phyloP scores from a whole-genome alignment of 2,329 filamentous ascomycete species.

The Thermomyces lanuginosus region DNA sequence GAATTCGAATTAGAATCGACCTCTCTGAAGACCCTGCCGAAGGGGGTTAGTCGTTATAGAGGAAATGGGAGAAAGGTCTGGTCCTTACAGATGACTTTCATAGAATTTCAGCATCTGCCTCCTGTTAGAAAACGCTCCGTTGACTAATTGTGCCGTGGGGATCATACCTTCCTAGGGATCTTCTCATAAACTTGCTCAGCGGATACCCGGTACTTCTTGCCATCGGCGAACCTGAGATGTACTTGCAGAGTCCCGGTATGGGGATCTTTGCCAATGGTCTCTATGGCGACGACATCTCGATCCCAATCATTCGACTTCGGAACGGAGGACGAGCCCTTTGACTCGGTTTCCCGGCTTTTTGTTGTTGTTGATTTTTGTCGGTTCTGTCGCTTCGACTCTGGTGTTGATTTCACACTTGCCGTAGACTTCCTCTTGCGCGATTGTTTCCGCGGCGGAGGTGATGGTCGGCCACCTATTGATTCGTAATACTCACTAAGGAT shows the following conservation, averaged over 20 bases:
- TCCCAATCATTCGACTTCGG: conserved; percentile 29
- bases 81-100: conserved; percentile 31
- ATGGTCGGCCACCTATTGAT: conserved; percentile 26
- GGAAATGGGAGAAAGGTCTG: not conserved
- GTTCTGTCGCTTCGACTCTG: conserved; percentile 13
- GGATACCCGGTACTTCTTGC: conserved; percentile 26
- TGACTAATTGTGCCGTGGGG: no score
- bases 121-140: no score
- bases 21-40: conserved; percentile 2
- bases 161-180: conserved; percentile 27
- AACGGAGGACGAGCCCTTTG: no score
- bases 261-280: conserved; percentile 27
- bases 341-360: no score
- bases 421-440: conserved; percentile 21
- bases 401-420: conserved; percentile 13
- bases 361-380: conserved; percentile 12
- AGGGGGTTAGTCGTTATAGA: no score
- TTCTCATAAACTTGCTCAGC: conserved; percentile 26
- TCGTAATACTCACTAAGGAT: conserved; percentile 26
- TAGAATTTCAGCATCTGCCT: conserved; percentile 37
- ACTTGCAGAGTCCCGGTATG: conserved; percentile 19
- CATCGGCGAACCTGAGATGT: conserved; percentile 29
- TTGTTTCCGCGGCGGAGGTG: conserved; percentile 12
- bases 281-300: conserved; percentile 23
- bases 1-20: not conserved